A percentile compares a stretch with the other conserved stretches of the same genome.
phyloP scores from a whole-genome alignment of 169 alveolate species.

The Eimeria brunetti region DNA sequence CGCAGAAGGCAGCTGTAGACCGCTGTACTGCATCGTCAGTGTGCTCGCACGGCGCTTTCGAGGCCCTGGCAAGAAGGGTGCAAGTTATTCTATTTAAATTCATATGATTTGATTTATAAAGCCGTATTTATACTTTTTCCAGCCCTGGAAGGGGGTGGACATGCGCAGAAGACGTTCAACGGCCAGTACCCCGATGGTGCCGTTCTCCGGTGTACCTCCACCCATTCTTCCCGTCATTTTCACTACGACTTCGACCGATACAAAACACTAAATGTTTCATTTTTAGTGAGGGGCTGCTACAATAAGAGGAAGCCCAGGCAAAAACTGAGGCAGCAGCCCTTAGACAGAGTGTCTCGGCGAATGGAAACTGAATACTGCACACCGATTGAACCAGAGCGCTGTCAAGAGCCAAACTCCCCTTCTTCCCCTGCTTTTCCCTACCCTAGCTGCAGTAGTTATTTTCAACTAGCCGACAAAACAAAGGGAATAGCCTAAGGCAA shows the following conservation, averaged over 20 bases:
- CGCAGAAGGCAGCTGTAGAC: constrained; percentile 31
- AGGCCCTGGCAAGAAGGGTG: neutral
- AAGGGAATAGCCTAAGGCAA: neutral
- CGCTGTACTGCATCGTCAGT: neutral
- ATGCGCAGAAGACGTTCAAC: neutral
- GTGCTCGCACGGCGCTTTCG: neutral
- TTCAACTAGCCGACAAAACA: neutral
- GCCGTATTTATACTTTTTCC: neutral
- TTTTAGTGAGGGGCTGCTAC: neutral
- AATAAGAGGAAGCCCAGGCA: neutral
- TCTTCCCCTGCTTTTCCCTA: neutral
- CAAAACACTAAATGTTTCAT: neutral
- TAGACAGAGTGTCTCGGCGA: neutral
- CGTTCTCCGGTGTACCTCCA: neutral
- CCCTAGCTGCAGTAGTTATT: neutral
- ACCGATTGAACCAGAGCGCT: no score
- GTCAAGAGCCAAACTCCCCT: neutral
- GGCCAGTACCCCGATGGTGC: neutral
- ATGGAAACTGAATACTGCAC: no score
- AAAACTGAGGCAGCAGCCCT: neutral
- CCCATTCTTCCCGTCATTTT: neutral
- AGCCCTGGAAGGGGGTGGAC: neutral
- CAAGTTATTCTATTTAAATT: neutral
- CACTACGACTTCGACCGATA: neutral
- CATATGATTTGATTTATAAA: neutral